phyloP scores from a whole-genome alignment of 345 rosid genomes.

The Aquilaria yunnanensis region DNA sequence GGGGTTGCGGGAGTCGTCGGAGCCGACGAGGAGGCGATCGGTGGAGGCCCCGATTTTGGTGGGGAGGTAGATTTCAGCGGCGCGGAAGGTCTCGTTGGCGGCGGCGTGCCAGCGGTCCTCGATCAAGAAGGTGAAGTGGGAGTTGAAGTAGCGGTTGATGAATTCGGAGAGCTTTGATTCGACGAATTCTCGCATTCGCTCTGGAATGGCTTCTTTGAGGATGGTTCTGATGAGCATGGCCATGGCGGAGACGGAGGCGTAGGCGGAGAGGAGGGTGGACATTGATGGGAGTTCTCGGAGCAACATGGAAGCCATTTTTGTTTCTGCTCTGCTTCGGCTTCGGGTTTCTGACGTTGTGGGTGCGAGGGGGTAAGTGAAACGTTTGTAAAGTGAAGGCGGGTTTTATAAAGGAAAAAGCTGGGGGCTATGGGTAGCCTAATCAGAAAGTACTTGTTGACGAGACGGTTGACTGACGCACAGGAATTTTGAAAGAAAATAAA shows the following conservation, averaged over 20 bases:
- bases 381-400: no score
- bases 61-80: constrained; percentile 26
- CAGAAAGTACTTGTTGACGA: no score
- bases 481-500: no score
- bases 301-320: constrained; percentile 14
- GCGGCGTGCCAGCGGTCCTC: constrained; percentile 36
- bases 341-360: no score
- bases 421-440: no score
- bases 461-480: no score
- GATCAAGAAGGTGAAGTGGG: constrained; percentile 23
- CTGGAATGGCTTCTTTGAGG: constrained; percentile 27
- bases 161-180: no score
- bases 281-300: constrained; percentile 19
- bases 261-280: constrained; percentile 22
- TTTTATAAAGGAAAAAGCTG: no score
- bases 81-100: constrained; percentile 26
- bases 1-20: constrained; percentile 24
- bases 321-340: no score
- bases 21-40: constrained; percentile 18
- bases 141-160: constrained; percentile 15
- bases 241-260: constrained; percentile 22
- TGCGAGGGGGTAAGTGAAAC: no score
- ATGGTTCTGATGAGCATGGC: constrained; percentile 27
- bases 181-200: constrained; percentile 16
- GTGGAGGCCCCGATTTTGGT: constrained; percentile 18